Evolutionary conservation across 140 eudicot genomes (phyloP).

Genomic region (Anethum foeniculum): DNA sequence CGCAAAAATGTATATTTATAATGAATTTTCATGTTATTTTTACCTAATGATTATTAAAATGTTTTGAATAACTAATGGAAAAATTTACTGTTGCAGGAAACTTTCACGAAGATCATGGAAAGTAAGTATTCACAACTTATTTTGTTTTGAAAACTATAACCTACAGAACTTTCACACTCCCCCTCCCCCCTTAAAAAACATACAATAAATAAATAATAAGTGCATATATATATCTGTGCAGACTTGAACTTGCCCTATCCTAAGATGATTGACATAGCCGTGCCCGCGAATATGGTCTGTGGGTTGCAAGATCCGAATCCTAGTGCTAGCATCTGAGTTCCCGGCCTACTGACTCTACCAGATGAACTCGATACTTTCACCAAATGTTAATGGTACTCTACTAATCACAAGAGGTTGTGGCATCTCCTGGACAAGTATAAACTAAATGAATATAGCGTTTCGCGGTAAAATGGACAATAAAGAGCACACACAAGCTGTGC

Average conservation of each 20-base stretch:
- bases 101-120: slow-evolving; percentile 82
- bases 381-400: neutral
- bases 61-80: neutral
- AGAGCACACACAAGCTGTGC: neutral
- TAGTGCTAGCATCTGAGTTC: slow-evolving; percentile 28
- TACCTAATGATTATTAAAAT: neutral
- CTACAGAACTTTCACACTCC: neutral
- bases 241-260: slow-evolving; percentile 91
- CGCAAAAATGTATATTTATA: neutral
- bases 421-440: neutral
- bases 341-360: neutral
- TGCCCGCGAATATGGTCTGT: slow-evolving; percentile 92
- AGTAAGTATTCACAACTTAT: slow-evolving; percentile 44
- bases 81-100: slow-evolving; percentile 47
- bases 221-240: slow-evolving; percentile 12
- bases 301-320: slow-evolving; percentile 75
- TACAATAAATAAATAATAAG: neutral
- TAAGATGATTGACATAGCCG: slow-evolving; percentile 87
- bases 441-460: neutral
- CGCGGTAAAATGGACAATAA: neutral
- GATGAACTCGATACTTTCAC: neutral
- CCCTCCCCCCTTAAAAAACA: neutral
- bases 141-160: neutral
- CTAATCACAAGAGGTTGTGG: neutral
- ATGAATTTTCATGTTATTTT: neutral